These are phyloP conservation scores for Lasiodiplodia theobromae DNA, from an alignment of 2,329 filamentous ascomycete species.

Conservation along the genomic window DNA sequence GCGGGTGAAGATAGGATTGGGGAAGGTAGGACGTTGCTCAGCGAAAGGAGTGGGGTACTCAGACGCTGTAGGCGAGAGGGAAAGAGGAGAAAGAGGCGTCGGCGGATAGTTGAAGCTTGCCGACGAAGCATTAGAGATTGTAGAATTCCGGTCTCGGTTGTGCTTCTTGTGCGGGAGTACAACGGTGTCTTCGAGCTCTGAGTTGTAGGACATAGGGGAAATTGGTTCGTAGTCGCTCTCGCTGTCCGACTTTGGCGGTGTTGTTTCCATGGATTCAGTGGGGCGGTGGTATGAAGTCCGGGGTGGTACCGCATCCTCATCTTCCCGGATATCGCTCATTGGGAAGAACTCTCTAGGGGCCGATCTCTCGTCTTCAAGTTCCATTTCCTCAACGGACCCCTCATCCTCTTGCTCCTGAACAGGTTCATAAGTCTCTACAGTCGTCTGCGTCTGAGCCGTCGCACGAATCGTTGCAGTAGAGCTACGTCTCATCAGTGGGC, in stretches of 20 bases:
- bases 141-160: slow-evolving; percentile 27
- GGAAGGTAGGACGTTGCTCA: slow-evolving; percentile 1
- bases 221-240: slow-evolving; percentile 19
- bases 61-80: slow-evolving; percentile 10
- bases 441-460: slow-evolving; percentile 1
- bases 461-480: slow-evolving; percentile 27
- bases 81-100: slow-evolving; percentile 24
- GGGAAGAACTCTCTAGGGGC: background rate
- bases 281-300: slow-evolving; percentile 16
- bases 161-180: slow-evolving; percentile 19
- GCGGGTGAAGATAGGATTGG: slow-evolving; percentile 14
- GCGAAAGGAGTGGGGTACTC: slow-evolving; percentile 19
- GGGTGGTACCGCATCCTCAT: background rate
- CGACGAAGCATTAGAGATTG: slow-evolving; percentile 24
- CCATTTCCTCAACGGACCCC: slow-evolving; percentile 5
- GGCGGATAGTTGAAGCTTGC: slow-evolving; percentile 23
- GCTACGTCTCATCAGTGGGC: slow-evolving; percentile 21
- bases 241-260: slow-evolving; percentile 13
- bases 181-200: slow-evolving; percentile 16
- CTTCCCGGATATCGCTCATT: background rate
- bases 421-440: slow-evolving; percentile 11
- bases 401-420: slow-evolving; percentile 29
- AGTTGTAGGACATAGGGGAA: slow-evolving; percentile 5
- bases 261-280: slow-evolving; percentile 15
- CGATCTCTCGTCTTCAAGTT: background rate